Percentiles rank a stretch among this genome's conserved stretches.
Conservation (phyloP, 345 rosid species). For the Lepidium didymum region DNA sequence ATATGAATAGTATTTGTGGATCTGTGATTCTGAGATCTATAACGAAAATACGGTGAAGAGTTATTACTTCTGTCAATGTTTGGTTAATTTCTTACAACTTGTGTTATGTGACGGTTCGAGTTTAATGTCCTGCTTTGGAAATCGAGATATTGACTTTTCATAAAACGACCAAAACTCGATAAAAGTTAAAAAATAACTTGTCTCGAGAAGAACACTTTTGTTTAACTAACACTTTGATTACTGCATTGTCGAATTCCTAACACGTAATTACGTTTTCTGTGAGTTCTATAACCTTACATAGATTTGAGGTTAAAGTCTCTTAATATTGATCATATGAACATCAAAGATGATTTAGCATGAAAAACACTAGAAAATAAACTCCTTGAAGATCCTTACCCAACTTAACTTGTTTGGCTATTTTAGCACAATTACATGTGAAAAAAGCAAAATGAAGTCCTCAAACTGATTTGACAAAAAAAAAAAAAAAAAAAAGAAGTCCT, state of each 20-base stretch:
- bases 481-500: neutral
- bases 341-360: neutral
- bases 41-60: constrained; percentile 18
- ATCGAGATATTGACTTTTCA: constrained; percentile 15
- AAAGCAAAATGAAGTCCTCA: neutral
- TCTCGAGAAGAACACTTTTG: neutral
- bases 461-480: too few species aligned
- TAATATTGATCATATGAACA: neutral
- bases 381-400: neutral
- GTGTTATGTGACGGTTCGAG: constrained; percentile 16
- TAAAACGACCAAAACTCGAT: neutral
- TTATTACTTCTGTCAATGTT: constrained; percentile 18
- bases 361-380: neutral
- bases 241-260: neutral
- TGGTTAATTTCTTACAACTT: constrained; percentile 11
- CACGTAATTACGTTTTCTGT: neutral
- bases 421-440: neutral
- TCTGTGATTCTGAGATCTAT: neutral
- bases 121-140: constrained; percentile 21
- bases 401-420: constrained; percentile 9
- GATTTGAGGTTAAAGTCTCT: neutral
- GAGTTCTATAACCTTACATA: neutral
- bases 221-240: neutral
- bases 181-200: neutral
- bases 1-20: neutral